Evolutionary conservation across 2,329 filamentous ascomycete genomes (phyloP).

Genomic region (Coniochaeta sp.): DNA sequence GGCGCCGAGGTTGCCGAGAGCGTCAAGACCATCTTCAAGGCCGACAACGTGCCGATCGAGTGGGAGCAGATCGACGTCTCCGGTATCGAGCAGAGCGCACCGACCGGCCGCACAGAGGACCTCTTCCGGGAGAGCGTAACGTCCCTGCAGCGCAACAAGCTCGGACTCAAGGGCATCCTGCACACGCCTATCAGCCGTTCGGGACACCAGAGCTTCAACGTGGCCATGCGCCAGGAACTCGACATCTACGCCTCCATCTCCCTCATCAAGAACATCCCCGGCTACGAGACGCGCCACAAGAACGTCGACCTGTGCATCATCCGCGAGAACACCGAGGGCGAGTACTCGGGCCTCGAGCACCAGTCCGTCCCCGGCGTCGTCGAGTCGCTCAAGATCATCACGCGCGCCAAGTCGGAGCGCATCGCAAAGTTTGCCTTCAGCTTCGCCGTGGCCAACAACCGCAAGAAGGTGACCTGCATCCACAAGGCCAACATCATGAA

Average conservation of each 20-base stretch:
- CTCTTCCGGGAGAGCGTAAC: conserved; percentile 93
- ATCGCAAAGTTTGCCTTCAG: conserved; percentile 98
- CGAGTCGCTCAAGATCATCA: conserved; percentile 99
- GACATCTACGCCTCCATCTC: conserved; percentile 99
- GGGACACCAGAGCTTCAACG: conserved; percentile 99
- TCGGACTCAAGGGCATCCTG: conserved; percentile 96
- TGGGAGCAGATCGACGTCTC: conserved; percentile 98
- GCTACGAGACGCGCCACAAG: conserved; percentile 95
- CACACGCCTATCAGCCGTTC: conserved; percentile 96
- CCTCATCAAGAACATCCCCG: conserved; percentile 99
- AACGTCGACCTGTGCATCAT: conserved; percentile 98
- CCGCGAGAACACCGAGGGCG: conserved; percentile 99
- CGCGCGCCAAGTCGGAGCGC: conserved; percentile 95
- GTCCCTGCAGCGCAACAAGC: conserved; percentile 96
- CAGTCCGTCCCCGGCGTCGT: conserved; percentile 95
- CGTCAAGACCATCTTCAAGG: conserved; percentile 99
- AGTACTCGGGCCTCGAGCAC: conserved; percentile 98
- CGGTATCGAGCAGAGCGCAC: conserved; percentile 72
- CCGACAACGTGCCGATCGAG: conserved; percentile 95
- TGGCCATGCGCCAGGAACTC: conserved; percentile 96
- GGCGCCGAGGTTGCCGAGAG: conserved; percentile 96
- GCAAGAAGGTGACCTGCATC: conserved; percentile 99
- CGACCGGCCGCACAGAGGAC: conserved; percentile 74
- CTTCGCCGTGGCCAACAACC: conserved; percentile 96
- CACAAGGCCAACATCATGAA: conserved; percentile 99